These are phyloP conservation scores for Butyriboletus loyo DNA, from an alignment of 768 basidiomycete genomes.

Conservation along the genomic window DNA sequence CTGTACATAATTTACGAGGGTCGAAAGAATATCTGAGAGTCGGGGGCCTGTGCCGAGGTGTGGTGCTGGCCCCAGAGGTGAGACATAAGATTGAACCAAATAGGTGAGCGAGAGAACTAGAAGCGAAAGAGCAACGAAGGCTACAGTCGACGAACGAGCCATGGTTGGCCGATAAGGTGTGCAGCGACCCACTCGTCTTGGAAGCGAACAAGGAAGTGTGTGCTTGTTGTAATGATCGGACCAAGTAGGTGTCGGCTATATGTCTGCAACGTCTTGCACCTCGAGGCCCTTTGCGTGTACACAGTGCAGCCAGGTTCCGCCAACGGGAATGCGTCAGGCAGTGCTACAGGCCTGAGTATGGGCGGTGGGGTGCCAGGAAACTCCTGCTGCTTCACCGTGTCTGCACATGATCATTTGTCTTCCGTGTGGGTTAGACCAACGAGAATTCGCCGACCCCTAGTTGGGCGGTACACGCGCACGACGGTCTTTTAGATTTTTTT, in stretches of 20 bases:
- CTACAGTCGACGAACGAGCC: slow-evolving; percentile 22
- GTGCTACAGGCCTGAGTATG: slow-evolving; percentile 8
- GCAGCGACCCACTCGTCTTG: slow-evolving; percentile 4
- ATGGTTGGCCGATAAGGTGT: slow-evolving; percentile 9
- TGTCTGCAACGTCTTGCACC: slow-evolving; percentile 18
- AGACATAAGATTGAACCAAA: slow-evolving; percentile 28
- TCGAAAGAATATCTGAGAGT: slow-evolving; percentile 23
- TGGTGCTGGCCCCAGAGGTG: slow-evolving; percentile 31
- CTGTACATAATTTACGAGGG: slow-evolving; percentile 24
- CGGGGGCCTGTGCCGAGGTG: slow-evolving; percentile 26
- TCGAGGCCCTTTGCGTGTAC: slow-evolving; percentile 27
- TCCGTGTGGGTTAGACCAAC: not conserved
- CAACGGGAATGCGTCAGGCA: slow-evolving; percentile 18
- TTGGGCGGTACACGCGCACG: not conserved
- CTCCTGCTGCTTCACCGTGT: not conserved
- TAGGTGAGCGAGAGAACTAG: slow-evolving; percentile 31
- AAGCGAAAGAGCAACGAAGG: slow-evolving; percentile 23
- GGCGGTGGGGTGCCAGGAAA: not conserved
- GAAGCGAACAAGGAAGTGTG: not conserved
- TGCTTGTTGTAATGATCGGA: slow-evolving; percentile 4
- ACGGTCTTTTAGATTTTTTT: not conserved
- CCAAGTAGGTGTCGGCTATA: slow-evolving; percentile 17
- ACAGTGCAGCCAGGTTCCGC: slow-evolving; percentile 10
- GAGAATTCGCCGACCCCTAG: not conserved
- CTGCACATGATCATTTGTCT: not conserved